phyloP scores from a whole-genome alignment of 2,329 filamentous ascomycete species.

The Hymenotorrendiella dingleyae region DNA sequence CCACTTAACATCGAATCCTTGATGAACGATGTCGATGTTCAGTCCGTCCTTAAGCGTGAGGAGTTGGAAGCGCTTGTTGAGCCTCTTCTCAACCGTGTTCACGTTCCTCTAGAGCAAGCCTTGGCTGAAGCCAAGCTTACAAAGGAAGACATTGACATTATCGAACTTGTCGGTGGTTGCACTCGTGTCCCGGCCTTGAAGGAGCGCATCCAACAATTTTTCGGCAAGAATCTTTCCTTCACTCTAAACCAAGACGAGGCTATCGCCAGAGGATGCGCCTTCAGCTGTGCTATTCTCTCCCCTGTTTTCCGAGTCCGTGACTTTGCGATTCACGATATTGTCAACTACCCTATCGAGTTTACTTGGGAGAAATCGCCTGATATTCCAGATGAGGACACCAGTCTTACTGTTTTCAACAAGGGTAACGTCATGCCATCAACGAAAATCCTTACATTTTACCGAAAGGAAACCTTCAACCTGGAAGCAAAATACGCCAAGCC shows the following conservation, averaged over 20 bases:
- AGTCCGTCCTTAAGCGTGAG: constrained; percentile 82
- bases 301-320: constrained; percentile 98
- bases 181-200: constrained; percentile 92
- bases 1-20: constrained; percentile 95
- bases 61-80: constrained; percentile 89
- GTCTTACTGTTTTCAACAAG: constrained; percentile 93
- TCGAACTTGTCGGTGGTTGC: constrained; percentile 92
- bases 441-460: constrained; percentile 99
- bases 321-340: constrained; percentile 95
- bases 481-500: constrained; percentile 91
- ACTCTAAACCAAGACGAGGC: constrained; percentile 98
- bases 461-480: constrained; percentile 93
- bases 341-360: constrained; percentile 98
- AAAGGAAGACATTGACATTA: constrained; percentile 82
- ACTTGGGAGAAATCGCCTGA: constrained; percentile 98
- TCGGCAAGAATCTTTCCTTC: constrained; percentile 87
- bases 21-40: constrained; percentile 96
- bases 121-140: constrained; percentile 89
- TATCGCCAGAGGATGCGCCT: constrained; percentile 89
- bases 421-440: constrained; percentile 96
- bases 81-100: constrained; percentile 70
- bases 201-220: constrained; percentile 82
- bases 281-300: constrained; percentile 95
- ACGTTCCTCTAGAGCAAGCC: constrained; percentile 77
- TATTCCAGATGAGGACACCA: constrained; percentile 97